Conservation (phyloP, 2,329 filamentous ascomycete species). For the Fusarium coffeatum region DNA sequence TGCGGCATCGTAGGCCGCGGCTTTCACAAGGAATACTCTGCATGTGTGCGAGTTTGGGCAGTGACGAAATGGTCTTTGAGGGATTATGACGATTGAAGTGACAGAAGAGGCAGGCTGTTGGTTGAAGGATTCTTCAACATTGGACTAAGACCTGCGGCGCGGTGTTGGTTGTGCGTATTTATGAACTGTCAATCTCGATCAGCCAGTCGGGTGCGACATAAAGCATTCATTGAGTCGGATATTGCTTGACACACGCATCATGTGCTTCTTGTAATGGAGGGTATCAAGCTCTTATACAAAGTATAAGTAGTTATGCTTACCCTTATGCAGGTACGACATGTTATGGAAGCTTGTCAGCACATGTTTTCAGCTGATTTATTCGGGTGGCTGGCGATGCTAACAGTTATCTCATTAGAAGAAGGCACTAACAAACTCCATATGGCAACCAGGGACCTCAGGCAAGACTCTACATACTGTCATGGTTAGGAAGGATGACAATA, state of each 20-base stretch:
- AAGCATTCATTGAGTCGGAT: background rate
- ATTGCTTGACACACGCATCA: background rate
- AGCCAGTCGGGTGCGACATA: background rate
- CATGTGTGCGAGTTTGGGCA: slow-evolving; percentile 20
- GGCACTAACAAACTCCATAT: background rate
- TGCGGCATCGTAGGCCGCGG: slow-evolving; percentile 34
- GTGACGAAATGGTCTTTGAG: background rate
- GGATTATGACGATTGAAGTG: slow-evolving; percentile 18
- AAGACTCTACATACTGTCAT: too few relatives aligned
- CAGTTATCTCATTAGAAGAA: background rate
- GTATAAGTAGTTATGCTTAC: slow-evolving; percentile 8
- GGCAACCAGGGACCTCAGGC: too few relatives aligned
- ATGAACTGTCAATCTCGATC: background rate
- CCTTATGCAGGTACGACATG: slow-evolving; percentile 15
- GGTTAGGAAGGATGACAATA: too few relatives aligned
- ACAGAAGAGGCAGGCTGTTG: slow-evolving; percentile 10
- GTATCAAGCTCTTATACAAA: background rate
- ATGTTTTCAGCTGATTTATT: background rate
- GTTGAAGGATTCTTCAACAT: slow-evolving; percentile 1
- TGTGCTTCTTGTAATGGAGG: background rate
- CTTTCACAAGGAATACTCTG: slow-evolving; percentile 13
- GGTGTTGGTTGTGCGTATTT: slow-evolving; percentile 2
- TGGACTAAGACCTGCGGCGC: background rate
- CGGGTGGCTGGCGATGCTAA: background rate
- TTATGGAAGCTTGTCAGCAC: background rate